Evolutionary conservation across 2,329 filamentous ascomycete species (phyloP).

Genomic region (Albifimbria verrucaria): DNA sequence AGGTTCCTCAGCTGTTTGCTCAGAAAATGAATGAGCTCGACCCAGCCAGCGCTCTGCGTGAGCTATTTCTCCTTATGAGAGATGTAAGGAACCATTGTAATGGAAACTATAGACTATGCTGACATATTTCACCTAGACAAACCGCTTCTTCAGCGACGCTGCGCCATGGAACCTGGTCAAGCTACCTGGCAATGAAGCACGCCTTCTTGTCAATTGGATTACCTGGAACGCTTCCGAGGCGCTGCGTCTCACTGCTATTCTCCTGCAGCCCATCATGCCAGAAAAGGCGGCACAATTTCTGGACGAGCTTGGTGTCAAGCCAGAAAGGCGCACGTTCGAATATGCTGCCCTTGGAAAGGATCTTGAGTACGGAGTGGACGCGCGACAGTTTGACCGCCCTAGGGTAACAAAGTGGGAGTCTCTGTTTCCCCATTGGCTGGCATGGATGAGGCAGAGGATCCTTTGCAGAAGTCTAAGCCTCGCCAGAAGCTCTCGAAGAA

Average conservation of each 20-base stretch:
- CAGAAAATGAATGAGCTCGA: conserved; percentile 61
- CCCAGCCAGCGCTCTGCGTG: conserved; percentile 61
- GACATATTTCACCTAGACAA: conserved; percentile 25
- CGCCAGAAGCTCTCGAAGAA: not conserved
- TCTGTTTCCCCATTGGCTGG: conserved; percentile 48
- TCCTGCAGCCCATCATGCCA: conserved; percentile 87
- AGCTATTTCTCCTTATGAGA: conserved; percentile 60
- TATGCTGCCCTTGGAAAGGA: conserved; percentile 64
- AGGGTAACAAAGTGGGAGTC: conserved; percentile 34
- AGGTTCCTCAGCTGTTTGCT: conserved; percentile 28
- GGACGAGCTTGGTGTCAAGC: conserved; percentile 70
- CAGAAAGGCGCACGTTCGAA: conserved; percentile 58
- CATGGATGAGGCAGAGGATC: not conserved
- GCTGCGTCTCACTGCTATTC: conserved; percentile 74
- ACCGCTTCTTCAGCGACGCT: conserved; percentile 51
- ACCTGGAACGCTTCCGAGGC: conserved; percentile 74
- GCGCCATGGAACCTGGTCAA: conserved; percentile 65
- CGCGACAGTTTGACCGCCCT: conserved; percentile 7
- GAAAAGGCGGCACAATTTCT: conserved; percentile 69
- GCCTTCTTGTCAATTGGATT: conserved; percentile 47
- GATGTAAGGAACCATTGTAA: conserved; percentile 39
- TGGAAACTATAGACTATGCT: not conserved
- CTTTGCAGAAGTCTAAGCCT: not conserved
- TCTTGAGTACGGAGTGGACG: conserved; percentile 59
- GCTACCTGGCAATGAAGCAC: conserved; percentile 27